Evolutionary conservation across 345 rosid species (phyloP).

Genomic region (Moricandia arvensis): DNA sequence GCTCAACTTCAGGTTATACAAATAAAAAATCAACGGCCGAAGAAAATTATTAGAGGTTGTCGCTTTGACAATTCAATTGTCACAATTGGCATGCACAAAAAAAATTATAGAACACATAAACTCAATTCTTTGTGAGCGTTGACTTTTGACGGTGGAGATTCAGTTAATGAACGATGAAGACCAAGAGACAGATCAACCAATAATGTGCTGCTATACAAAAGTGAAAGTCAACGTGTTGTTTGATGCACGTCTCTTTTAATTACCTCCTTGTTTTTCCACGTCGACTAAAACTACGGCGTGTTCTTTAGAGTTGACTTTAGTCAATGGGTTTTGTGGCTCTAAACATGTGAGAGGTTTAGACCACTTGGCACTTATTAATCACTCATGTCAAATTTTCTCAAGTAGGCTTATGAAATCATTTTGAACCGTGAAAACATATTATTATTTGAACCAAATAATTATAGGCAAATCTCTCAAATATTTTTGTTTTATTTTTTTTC

Average conservation of each 20-base stretch:
- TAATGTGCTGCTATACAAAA: background rate
- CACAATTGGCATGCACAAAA: background rate
- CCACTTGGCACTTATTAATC: background rate
- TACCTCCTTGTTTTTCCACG: background rate
- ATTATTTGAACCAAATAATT: no score
- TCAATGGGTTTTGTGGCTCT: background rate
- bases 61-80: background rate
- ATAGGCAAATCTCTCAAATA: no score
- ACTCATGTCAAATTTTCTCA: conserved; percentile 1
- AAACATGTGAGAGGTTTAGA: background rate
- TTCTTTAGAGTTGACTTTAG: background rate
- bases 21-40: background rate
- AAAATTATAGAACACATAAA: background rate
- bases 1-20: background rate
- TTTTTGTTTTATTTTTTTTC: no score
- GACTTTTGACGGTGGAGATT: background rate
- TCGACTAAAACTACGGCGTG: conserved; percentile 11
- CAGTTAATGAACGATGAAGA: background rate
- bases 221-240: conserved; percentile 25
- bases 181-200: background rate
- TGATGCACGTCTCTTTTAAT: conserved; percentile 17
- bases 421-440: background rate
- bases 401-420: conserved; percentile 3
- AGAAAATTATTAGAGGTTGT: conserved; percentile 7
- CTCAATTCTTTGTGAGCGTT: background rate